A percentile compares a stretch with the other conserved stretches of the same genome.
Conservation (phyloP, 495 filamentous ascomycete genomes). For the Acidomyces sp. region DNA sequence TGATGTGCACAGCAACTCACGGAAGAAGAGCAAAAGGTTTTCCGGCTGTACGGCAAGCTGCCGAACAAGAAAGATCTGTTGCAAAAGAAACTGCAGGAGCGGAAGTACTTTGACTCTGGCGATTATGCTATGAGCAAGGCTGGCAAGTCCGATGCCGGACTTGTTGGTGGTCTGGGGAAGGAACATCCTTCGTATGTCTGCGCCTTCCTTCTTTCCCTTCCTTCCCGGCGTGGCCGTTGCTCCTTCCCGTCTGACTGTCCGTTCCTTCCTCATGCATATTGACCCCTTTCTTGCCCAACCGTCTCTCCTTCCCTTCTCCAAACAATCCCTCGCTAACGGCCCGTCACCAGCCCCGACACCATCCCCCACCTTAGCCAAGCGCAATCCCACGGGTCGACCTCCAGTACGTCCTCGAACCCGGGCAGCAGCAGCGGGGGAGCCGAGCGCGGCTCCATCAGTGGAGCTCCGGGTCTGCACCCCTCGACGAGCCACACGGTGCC, state of each 20-base stretch:
- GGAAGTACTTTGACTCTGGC: constrained; percentile 97
- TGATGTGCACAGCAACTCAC: constrained; percentile 60
- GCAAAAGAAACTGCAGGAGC: constrained; percentile 95
- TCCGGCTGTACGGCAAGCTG: constrained; percentile 92
- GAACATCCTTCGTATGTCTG: constrained; percentile 63
- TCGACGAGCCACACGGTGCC: constrained; percentile 29
- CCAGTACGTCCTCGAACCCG: constrained; percentile 3
- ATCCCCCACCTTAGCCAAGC: constrained; percentile 56
- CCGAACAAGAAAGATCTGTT: constrained; percentile 91
- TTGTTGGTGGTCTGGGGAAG: constrained; percentile 76
- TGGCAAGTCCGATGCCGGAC: constrained; percentile 83
- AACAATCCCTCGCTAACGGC: too few species aligned
- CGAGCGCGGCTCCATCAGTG: constrained; percentile 28
- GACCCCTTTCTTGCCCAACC: too few species aligned
- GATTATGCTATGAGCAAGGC: constrained; percentile 98
- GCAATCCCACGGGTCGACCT: constrained; percentile 20
- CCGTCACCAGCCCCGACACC: too few species aligned
- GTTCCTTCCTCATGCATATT: too few species aligned
- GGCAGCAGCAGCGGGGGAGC: too few species aligned
- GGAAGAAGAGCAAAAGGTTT: constrained; percentile 86
- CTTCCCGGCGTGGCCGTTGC: too few species aligned
- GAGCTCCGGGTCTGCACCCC: constrained; percentile 30
- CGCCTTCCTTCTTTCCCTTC: too few species aligned
- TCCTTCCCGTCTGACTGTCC: too few species aligned
- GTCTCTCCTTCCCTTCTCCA: too few species aligned